Evolutionary conservation across 192 early-diverging fungal species (phyloP), one percentile per base, ranked within the genome.

Genomic region (Coemansia sp.): DNA sequence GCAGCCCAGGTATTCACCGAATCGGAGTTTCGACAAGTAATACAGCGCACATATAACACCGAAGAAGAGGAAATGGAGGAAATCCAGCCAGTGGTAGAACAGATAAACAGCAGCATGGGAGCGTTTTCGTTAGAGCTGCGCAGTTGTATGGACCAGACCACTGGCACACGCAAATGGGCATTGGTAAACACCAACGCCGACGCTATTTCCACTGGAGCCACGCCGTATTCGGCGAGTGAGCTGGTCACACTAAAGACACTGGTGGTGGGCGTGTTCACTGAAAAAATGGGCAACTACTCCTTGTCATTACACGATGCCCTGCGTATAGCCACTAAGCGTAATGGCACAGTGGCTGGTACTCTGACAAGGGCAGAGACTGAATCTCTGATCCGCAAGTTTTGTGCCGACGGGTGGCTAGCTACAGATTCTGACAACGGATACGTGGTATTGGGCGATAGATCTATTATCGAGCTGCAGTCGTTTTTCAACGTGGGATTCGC

Each of bases 141-240:
- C 49, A 76, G 74, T 71, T 27, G 63, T 63, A 76, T 76, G 68
- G 62, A 71, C 22, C 79, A 81, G 60, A 67, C 15, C 13, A 69
- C 31, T 13, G 79, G 79, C 0, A 64, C 15, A 3, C 66, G 73
- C 16, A 29, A 49, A 20, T 81, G 74, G 74, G 79, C 79, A 22
- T 44, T 81, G 2, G 67, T 64, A 33, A 81, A 76, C 52, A 76
- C 71, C 60, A 81, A 71, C 22, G 79, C 79, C 7, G 79, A 81
- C 33, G 36, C 53, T 3, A 76, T 73, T 6, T 57, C 71, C 2
- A 73, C 38, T 1, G 53, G 64, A 1, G 74, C 74, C 5, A 76
- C 79, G 0, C 68, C 79, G 9, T 81, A 76, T 33, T 57, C 49
- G 0, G 44, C 74, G 7, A 40, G 46, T 3, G 71, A 73, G 55